These are phyloP conservation scores for Venustampulla echinocandica DNA, from an alignment of 495 filamentous ascomycete genomes.

Conservation along the genomic window DNA sequence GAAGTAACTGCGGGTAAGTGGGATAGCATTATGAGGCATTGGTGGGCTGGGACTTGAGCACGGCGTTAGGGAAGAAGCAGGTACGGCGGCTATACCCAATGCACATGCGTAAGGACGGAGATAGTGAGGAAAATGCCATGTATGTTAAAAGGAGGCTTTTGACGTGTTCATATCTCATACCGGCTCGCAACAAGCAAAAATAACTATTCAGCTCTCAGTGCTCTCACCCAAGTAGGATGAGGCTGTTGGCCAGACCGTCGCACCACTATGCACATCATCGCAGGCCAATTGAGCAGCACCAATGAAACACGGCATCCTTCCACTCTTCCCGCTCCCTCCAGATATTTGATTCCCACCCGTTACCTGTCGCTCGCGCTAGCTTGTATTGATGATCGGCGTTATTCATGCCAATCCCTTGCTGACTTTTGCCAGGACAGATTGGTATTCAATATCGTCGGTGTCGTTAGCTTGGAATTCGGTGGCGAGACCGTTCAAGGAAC, in stretches of 20 bases:
- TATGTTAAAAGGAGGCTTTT: constrained; percentile 12
- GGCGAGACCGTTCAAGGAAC: constrained; percentile 69
- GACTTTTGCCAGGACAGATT: constrained; percentile 65
- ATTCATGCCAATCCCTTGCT: constrained; percentile 57
- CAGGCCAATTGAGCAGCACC: constrained; percentile 8
- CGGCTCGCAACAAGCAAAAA: not conserved
- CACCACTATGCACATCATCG: constrained; percentile 7
- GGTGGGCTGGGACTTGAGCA: constrained; percentile 14
- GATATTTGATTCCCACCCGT: not conserved
- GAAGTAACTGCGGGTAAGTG: not conserved
- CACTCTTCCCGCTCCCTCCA: not conserved
- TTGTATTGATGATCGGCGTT: not conserved
- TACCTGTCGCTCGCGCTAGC: not conserved
- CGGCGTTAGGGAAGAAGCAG: not conserved
- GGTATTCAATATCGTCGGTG: constrained; percentile 78
- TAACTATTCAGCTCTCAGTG: not conserved
- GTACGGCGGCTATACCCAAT: not conserved
- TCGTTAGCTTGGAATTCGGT: constrained; percentile 91
- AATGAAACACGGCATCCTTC: constrained; percentile 3
- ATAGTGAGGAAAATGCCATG: not conserved
- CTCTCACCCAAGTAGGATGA: not conserved
- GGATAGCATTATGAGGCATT: not conserved
- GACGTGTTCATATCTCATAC: constrained; percentile 15
- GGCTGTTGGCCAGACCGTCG: not conserved
- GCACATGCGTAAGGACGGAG: not conserved